These are phyloP conservation scores for Pythium dissimile DNA, from an alignment of 352 stramenopile species.

Conservation along the genomic window DNA sequence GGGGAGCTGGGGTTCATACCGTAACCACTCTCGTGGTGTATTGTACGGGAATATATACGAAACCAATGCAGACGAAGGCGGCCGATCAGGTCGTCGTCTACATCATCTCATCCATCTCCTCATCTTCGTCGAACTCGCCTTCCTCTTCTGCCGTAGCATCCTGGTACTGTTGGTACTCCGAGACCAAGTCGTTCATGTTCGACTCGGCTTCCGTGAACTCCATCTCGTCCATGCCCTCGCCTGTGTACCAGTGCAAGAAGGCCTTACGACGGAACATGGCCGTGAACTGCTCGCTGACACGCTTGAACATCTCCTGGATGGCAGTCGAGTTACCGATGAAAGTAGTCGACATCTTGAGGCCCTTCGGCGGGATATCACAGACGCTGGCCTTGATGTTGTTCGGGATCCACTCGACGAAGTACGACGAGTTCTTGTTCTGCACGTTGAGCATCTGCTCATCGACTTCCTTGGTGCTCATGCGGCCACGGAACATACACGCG, in stretches of 20 bases:
- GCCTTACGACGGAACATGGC: conserved; percentile 99
- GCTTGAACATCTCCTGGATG: conserved; percentile 99
- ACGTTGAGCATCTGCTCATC: conserved; percentile 99
- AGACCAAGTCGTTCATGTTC: conserved; percentile 99
- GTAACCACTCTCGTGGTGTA: conserved; percentile 46
- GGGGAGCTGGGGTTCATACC: conserved; percentile 22
- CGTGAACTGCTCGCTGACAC: conserved; percentile 99
- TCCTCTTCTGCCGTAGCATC: conserved; percentile 99
- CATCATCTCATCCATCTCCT: conserved; percentile 94
- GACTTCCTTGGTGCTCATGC: conserved; percentile 99
- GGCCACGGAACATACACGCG: conserved; percentile 99
- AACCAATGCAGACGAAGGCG: conserved; percentile 41
- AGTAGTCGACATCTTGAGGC: conserved; percentile 97
- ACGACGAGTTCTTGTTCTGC: conserved; percentile 99
- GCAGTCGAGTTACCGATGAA: conserved; percentile 99
- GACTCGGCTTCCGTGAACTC: conserved; percentile 99
- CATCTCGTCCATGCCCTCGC: conserved; percentile 99
- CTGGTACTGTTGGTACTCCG: conserved; percentile 99
- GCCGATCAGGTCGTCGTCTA: conserved; percentile 55
- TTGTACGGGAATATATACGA: conserved; percentile 61
- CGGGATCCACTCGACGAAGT: conserved; percentile 99
- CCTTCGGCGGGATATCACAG: conserved; percentile 98
- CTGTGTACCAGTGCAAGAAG: conserved; percentile 99
- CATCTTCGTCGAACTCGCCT: conserved; percentile 95
- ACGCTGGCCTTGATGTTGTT: conserved; percentile 99